Base-by-base conservation (phyloP, 768 basidiomycete species). In the Rhizopogon sp. region DNA sequence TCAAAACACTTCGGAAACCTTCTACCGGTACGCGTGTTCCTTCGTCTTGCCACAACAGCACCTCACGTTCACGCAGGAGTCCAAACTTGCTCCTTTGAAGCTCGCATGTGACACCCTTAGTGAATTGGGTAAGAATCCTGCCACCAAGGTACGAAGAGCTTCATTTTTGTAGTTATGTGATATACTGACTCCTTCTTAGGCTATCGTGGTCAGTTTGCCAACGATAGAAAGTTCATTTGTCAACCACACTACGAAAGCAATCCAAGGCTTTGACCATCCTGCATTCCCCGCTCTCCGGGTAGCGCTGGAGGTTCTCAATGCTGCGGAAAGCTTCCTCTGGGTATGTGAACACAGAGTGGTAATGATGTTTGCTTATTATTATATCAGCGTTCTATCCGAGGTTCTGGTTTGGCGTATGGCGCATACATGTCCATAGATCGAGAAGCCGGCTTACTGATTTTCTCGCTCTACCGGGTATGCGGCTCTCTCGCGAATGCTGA, bases 301-400 rank as follows among this genome's bases (percentile, higher is more conserved):
- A n/a, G 85, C 94, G 4, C 72, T 85, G 2, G 90, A 95, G 60
- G 83, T 93, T 14, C 75, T 99, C 50, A 97, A 97, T 61, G 95
- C 93, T 11, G 85, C 92, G 9, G 97, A 98, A 74, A 90, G 92
- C 60, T 97, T 87, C 67, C 82, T 98, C 54, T 98, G 96, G 96
- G 90, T 92, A 70, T 39, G 69, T 56, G 52, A 17, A 31, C 39
- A 35, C 17, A 39, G 13, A 49, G 39, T 40, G 53, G 8, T 35
- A 47, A 7, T 20, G 33, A 14, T 56, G 49, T 52, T 69, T 51
- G 52, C 37, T 54, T 42, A n/a, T 16, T 50, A n/a, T 54, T 52
- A 37, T 58, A 37, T 58, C 57, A 91, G 88, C 83, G 87, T 25
- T 89, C 87, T 58, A 93, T 99, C 57, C 87, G 97, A 41, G 97